These are phyloP conservation scores for Trichoderma sp. DNA, from an alignment of 2,329 filamentous ascomycete species.

Conservation along the genomic window DNA sequence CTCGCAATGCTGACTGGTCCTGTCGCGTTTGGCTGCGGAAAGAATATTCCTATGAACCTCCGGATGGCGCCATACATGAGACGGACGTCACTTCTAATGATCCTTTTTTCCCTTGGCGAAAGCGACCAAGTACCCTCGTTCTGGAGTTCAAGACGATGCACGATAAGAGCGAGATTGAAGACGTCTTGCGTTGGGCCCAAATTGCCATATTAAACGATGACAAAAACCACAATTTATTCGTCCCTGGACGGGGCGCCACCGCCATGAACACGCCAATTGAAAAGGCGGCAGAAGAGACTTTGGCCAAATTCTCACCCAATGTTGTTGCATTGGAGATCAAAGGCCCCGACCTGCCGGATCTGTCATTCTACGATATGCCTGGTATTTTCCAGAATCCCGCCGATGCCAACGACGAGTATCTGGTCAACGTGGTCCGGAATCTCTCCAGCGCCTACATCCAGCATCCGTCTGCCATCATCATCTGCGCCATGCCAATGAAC, in stretches of 20 bases:
- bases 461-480: slow-evolving; percentile 69
- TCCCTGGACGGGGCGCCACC: slow-evolving; percentile 52
- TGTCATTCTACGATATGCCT: slow-evolving; percentile 84
- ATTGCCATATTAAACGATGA: slow-evolving; percentile 72
- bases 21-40: slow-evolving; percentile 68
- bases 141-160: slow-evolving; percentile 65
- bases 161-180: slow-evolving; percentile 64
- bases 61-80: slow-evolving; percentile 43
- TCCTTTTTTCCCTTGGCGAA: slow-evolving; percentile 67
- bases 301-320: slow-evolving; percentile 79
- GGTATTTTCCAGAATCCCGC: slow-evolving; percentile 75
- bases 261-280: slow-evolving; percentile 39
- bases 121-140: slow-evolving; percentile 46
- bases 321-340: slow-evolving; percentile 75
- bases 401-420: slow-evolving; percentile 63
- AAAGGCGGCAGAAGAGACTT: slow-evolving; percentile 44
- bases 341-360: slow-evolving; percentile 67
- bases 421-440: slow-evolving; percentile 72
- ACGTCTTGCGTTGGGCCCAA: slow-evolving; percentile 72
- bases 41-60: slow-evolving; percentile 60
- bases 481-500: slow-evolving; percentile 77
- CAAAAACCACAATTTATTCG: slow-evolving; percentile 52
- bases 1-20: slow-evolving; percentile 60
- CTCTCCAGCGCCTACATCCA: slow-evolving; percentile 70
- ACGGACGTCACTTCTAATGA: slow-evolving; percentile 51